Conservation (phyloP, 257 asterid genomes). For the Nicotiana attenuata region DNA sequence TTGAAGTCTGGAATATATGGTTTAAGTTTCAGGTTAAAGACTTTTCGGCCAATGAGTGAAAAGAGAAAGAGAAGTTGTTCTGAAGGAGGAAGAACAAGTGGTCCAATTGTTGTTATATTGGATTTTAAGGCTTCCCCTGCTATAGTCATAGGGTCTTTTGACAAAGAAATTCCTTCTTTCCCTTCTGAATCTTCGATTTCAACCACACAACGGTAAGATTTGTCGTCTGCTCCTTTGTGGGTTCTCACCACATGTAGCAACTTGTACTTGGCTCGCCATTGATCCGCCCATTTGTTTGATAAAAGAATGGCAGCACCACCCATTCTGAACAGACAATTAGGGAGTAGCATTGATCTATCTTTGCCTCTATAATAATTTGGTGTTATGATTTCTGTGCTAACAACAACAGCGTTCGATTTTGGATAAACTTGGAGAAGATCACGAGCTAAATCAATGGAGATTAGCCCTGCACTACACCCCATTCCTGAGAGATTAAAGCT, state of each 20-base stretch:
- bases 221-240: slow-evolving; percentile 21
- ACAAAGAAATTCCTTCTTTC: slow-evolving; percentile 22
- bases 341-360: slow-evolving; percentile 32
- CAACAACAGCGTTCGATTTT: slow-evolving; percentile 14
- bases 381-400: slow-evolving; percentile 29
- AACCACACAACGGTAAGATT: slow-evolving; percentile 20
- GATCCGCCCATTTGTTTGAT: slow-evolving; percentile 16
- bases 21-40: background rate
- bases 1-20: slow-evolving; percentile 30
- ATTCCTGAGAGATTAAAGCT: slow-evolving; percentile 29
- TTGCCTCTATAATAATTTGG: slow-evolving; percentile 27
- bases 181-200: slow-evolving; percentile 26
- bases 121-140: slow-evolving; percentile 32
- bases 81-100: slow-evolving; percentile 26
- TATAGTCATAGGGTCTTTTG: slow-evolving; percentile 26
- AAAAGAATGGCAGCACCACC: slow-evolving; percentile 26
- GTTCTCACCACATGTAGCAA: slow-evolving; percentile 24
- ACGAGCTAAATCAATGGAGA: slow-evolving; percentile 27
- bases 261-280: slow-evolving; percentile 18
- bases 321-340: slow-evolving; percentile 30
- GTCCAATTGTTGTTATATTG: slow-evolving; percentile 31
- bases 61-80: slow-evolving; percentile 22
- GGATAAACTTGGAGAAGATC: slow-evolving; percentile 23
- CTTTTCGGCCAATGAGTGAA: slow-evolving; percentile 7
- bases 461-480: slow-evolving; percentile 35